Percentiles rank a stretch among this genome's conserved stretches.
Conservation (phyloP, 2,329 filamentous ascomycete species). For the Fusarium temperatum region DNA sequence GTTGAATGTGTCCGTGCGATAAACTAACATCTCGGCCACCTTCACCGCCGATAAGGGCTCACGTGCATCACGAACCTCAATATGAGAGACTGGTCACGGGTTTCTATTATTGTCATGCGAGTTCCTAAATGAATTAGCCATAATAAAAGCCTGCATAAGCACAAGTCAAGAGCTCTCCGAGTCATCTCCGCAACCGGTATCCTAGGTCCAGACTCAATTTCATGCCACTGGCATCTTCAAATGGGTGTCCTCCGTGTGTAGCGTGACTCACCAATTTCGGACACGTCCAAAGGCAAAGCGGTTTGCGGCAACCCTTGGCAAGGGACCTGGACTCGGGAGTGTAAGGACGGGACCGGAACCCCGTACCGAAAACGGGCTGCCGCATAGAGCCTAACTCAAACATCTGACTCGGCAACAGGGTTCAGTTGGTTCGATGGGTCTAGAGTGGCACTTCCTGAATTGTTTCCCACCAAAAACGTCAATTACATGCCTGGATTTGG, state of each 20-base stretch:
- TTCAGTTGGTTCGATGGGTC: constrained; percentile 37
- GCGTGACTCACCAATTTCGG: constrained; percentile 29
- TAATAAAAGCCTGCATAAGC: constrained; percentile 1
- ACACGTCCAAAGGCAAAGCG: constrained; percentile 16
- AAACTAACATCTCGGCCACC: not conserved
- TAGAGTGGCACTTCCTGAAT: constrained; percentile 30
- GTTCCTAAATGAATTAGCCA: constrained; percentile 9
- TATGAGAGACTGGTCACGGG: constrained; percentile 1
- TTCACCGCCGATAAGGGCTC: constrained; percentile 29
- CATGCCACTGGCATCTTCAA: not conserved
- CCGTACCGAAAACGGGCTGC: constrained; percentile 30
- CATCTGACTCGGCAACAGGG: constrained; percentile 42
- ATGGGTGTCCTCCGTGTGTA: constrained; percentile 5
- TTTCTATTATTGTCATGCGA: constrained; percentile 24
- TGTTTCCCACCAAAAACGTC: constrained; percentile 31
- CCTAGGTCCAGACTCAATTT: constrained; percentile 9
- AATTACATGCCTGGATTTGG: constrained; percentile 36
- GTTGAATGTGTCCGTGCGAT: constrained; percentile 24
- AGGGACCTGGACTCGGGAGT: constrained; percentile 21
- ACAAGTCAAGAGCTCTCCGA: constrained; percentile 13
- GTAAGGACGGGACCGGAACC: constrained; percentile 22
- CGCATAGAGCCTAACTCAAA: constrained; percentile 32
- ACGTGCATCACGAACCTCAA: not conserved
- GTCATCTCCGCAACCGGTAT: constrained; percentile 24
- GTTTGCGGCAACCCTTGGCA: constrained; percentile 13